A percentile compares a stretch with the other conserved stretches of the same genome.
Conservation (phyloP, 1,284 basidiomycete genomes). For the Cryptococcus deneoformans region DNA sequence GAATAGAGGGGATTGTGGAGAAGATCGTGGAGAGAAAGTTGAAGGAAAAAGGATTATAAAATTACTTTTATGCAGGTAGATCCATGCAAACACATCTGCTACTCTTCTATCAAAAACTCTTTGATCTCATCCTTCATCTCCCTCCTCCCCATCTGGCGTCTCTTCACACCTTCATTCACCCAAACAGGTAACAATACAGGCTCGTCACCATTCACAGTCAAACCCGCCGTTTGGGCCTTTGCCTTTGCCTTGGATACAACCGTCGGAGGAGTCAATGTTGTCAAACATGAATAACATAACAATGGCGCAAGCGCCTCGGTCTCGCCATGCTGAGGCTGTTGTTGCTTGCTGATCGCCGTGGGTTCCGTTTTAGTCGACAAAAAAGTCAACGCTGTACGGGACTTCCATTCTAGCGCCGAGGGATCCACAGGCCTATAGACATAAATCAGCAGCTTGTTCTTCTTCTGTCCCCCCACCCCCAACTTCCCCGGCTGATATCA, state of each 20-base stretch:
- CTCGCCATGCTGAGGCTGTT: too few species aligned
- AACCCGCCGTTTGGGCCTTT: constrained; percentile 2
- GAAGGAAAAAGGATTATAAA: constrained; percentile 27
- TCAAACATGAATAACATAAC: constrained; percentile 73
- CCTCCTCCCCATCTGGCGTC: constrained; percentile 16
- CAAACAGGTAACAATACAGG: constrained; percentile 34
- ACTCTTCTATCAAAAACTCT: constrained; percentile 31
- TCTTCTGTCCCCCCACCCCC: background rate
- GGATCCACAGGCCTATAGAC: constrained; percentile 62
- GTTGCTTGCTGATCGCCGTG: too few species aligned
- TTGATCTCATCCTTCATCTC: constrained; percentile 35
- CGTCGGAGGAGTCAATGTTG: constrained; percentile 57
- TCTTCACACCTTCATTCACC: constrained; percentile 22
- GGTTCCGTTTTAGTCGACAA: constrained; percentile 44
- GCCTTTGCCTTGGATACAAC: constrained; percentile 6
- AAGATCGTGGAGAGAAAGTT: constrained; percentile 67
- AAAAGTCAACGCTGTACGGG: constrained; percentile 65
- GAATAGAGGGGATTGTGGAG: constrained; percentile 62
- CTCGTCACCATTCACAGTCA: too few species aligned
- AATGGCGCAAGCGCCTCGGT: constrained; percentile 22
- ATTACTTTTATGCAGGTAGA: background rate
- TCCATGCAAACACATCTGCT: background rate
- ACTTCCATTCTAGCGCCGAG: constrained; percentile 69
- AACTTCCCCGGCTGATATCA: background rate
- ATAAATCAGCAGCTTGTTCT: too few species aligned